Evolutionary conservation across 768 basidiomycete genomes (phyloP).

Genomic region (Leucocoprinus birnbaumii): DNA sequence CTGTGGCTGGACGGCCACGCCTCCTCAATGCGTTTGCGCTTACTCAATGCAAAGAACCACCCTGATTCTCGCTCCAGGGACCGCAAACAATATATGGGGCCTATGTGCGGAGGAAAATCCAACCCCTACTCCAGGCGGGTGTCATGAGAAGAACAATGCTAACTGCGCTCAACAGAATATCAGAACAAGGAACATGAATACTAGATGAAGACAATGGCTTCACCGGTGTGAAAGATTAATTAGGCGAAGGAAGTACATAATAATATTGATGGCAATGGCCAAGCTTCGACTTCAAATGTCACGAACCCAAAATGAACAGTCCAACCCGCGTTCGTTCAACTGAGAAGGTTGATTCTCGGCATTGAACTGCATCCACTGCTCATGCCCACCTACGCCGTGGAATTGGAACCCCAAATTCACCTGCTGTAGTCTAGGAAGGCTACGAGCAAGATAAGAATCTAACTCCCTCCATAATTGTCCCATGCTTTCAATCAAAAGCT

Average conservation of each 20-base stretch:
- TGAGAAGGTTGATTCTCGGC: constrained; percentile 4
- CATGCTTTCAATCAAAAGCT: constrained; percentile 1
- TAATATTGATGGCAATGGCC: not conserved
- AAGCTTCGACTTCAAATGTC: constrained; percentile 7
- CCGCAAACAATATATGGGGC: not conserved
- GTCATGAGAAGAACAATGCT: too few relatives aligned
- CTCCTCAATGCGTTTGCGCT: constrained; percentile 5
- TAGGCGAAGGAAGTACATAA: not conserved
- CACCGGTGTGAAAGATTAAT: too few relatives aligned
- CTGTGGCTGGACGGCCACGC: not conserved
- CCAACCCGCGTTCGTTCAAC: constrained; percentile 1
- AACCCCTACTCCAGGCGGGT: not conserved
- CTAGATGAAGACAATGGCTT: too few relatives aligned
- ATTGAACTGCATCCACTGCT: constrained; percentile 9
- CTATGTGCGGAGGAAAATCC: not conserved
- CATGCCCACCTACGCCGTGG: constrained; percentile 6
- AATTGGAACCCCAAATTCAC: constrained; percentile 8
- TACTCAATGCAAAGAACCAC: constrained; percentile 5
- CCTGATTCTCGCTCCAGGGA: not conserved
- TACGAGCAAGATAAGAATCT: not conserved
- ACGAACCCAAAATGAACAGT: constrained; percentile 12
- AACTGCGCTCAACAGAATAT: too few relatives aligned
- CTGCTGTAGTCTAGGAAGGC: not conserved
- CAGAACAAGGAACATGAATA: not conserved
- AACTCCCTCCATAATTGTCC: constrained; percentile 3